phyloP scores from a whole-genome alignment of 2,329 filamentous ascomycete species.

The Phialophora tarda region DNA sequence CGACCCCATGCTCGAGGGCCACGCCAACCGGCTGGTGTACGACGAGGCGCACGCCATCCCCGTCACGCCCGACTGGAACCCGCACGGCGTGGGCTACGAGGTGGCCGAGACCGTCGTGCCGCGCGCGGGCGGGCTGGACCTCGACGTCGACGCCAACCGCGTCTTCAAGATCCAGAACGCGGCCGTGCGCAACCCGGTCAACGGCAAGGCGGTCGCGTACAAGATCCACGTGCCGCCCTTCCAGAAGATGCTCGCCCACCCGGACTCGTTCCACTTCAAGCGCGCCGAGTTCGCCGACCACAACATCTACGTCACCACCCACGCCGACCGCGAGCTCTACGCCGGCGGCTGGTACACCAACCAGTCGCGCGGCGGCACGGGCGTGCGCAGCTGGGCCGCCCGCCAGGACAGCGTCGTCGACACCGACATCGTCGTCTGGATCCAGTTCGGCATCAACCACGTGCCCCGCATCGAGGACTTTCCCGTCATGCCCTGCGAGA shows the following conservation, averaged over 20 bases:
- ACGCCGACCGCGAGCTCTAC: conserved; percentile 59
- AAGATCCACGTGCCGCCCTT: conserved; percentile 63
- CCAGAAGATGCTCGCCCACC: conserved; percentile 62
- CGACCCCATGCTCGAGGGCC: conserved; percentile 62
- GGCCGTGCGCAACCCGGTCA: conserved; percentile 58
- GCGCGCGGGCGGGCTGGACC: conserved; percentile 55
- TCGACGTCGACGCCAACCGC: conserved; percentile 56
- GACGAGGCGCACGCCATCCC: conserved; percentile 67
- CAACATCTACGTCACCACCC: conserved; percentile 62
- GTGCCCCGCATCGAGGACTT: conserved; percentile 70
- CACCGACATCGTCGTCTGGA: conserved; percentile 62
- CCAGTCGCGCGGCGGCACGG: conserved; percentile 60
- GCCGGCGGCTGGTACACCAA: conserved; percentile 63
- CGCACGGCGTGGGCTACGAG: conserved; percentile 59
- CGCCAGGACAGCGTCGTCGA: conserved; percentile 55
- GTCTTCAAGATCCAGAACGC: conserved; percentile 66
- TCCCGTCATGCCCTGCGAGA: conserved; percentile 70
- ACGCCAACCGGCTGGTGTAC: conserved; percentile 62
- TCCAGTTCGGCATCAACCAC: conserved; percentile 66
- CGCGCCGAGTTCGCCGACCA: conserved; percentile 62
- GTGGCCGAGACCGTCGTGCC: conserved; percentile 56
- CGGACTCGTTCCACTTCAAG: conserved; percentile 55
- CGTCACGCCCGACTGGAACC: conserved; percentile 57
- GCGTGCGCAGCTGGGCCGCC: conserved; percentile 59
- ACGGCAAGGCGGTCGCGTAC: conserved; percentile 61